phyloP scores from a whole-genome alignment of 2,329 filamentous ascomycete species.

The Trichocomaceae sp. region DNA sequence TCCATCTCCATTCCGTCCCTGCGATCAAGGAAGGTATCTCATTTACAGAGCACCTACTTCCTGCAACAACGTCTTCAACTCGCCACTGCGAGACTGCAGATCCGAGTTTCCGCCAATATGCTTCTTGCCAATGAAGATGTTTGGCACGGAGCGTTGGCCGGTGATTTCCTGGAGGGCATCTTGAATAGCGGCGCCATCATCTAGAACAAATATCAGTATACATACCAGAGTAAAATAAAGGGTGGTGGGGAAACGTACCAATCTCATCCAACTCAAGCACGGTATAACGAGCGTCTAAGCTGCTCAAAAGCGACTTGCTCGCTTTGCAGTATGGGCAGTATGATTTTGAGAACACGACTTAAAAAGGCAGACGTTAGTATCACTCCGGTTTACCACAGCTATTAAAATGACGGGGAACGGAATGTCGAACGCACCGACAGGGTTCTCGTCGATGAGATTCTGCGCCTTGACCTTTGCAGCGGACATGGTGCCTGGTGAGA shows the following conservation, averaged over 20 bases:
- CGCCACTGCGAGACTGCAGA: constrained; percentile 57
- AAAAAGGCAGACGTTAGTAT: no score
- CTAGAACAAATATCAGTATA: constrained; percentile 39
- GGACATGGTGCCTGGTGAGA: constrained; percentile 64
- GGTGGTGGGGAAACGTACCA: constrained; percentile 52
- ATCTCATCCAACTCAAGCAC: constrained; percentile 78
- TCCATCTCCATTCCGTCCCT: no score
- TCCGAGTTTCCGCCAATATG: constrained; percentile 98
- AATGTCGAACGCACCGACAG: constrained; percentile 58
- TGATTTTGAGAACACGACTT: constrained; percentile 92
- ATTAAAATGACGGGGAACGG: not conserved
- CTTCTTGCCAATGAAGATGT: constrained; percentile 84
- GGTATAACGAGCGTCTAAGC: constrained; percentile 65
- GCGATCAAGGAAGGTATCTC: no score
- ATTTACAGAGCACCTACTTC: constrained; percentile 55
- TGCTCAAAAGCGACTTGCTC: constrained; percentile 67
- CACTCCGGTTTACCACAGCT: no score
- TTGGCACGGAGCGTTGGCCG: constrained; percentile 83
- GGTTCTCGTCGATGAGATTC: constrained; percentile 79
- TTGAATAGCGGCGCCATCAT: constrained; percentile 78
- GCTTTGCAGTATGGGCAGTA: constrained; percentile 90
- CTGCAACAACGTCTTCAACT: constrained; percentile 61
- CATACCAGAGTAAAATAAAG: no score
- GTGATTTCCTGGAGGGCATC: constrained; percentile 72
- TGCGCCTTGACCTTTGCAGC: constrained; percentile 78